Percentiles rank a stretch among this genome's conserved stretches.
phyloP scores from a whole-genome alignment of 106 monocot species.

The Hemerocallis citrina region DNA sequence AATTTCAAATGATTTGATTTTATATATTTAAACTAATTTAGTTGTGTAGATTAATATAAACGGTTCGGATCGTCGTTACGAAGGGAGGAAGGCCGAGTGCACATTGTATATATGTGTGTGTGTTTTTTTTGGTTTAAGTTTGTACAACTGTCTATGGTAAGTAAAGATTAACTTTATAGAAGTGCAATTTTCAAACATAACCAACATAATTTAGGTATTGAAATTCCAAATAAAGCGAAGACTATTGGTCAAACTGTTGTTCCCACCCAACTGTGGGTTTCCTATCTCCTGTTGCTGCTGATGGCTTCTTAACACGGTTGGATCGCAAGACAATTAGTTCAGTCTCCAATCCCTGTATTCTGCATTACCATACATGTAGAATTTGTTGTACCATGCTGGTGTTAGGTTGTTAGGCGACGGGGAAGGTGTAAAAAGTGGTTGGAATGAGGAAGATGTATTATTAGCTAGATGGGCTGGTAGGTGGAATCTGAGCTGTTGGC shows the following conservation, averaged over 20 bases:
- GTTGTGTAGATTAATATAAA: no score
- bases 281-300: conserved; percentile 53
- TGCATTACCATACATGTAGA: conserved; percentile 23
- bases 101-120: no score
- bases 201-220: no score
- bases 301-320: conserved; percentile 21
- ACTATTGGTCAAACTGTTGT: conserved; percentile 63
- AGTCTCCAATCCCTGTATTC: conserved; percentile 14
- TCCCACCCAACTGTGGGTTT: conserved; percentile 33
- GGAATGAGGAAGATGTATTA: conserved; percentile 34
- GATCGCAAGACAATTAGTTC: conserved; percentile 23
- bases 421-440: conserved; percentile 28
- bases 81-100: no score
- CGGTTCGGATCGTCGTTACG: no score
- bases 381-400: conserved; percentile 28
- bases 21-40: no score
- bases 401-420: conserved; percentile 38
- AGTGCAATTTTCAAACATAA: no score
- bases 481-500: conserved; percentile 37
- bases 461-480: conserved; percentile 39
- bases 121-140: no score
- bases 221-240: conserved; percentile 61
- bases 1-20: no score
- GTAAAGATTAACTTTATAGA: no score
- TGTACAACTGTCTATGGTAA: no score